These are phyloP conservation scores for Pythium scleroteichum DNA, from an alignment of 352 stramenopile genomes.

Conservation along the genomic window DNA sequence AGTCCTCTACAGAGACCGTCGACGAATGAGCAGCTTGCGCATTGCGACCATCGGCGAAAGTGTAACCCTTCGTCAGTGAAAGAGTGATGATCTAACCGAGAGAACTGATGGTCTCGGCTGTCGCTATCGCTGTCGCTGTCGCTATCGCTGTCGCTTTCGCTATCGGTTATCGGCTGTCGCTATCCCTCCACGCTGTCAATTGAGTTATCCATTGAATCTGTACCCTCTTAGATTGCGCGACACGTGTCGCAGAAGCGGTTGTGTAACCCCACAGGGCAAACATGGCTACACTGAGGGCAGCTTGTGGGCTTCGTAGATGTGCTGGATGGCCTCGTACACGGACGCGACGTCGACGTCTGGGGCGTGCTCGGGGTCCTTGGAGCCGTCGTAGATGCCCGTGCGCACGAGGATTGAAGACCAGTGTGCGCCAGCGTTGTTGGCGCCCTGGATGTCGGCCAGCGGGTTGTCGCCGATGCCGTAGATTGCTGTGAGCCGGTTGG, in stretches of 20 bases:
- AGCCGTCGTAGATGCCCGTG: constrained; percentile 83
- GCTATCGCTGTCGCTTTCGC: too few relatives aligned
- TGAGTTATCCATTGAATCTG: not conserved
- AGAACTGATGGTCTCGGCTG: not conserved
- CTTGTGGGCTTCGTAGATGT: constrained; percentile 69
- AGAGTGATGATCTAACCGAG: not conserved
- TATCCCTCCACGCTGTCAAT: not conserved
- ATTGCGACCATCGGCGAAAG: not conserved
- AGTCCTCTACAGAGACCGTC: too few relatives aligned
- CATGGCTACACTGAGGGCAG: constrained; percentile 28
- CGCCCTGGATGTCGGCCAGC: constrained; percentile 82
- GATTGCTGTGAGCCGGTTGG: constrained; percentile 53
- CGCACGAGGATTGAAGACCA: constrained; percentile 88
- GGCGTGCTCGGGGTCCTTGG: constrained; percentile 56
- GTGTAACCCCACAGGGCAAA: constrained; percentile 4
- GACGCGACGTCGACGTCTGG: constrained; percentile 62
- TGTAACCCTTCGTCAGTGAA: not conserved
- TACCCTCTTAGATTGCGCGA: not conserved
- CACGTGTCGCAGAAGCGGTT: not conserved
- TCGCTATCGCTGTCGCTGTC: too few relatives aligned
- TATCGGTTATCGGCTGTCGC: too few relatives aligned
- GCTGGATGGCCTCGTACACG: constrained; percentile 75
- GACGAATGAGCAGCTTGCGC: too few relatives aligned
- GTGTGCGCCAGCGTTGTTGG: constrained; percentile 77
- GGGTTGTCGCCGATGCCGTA: constrained; percentile 92